Conservation (phyloP, 2,329 filamentous ascomycete species). For the Colletotrichum sp. region DNA sequence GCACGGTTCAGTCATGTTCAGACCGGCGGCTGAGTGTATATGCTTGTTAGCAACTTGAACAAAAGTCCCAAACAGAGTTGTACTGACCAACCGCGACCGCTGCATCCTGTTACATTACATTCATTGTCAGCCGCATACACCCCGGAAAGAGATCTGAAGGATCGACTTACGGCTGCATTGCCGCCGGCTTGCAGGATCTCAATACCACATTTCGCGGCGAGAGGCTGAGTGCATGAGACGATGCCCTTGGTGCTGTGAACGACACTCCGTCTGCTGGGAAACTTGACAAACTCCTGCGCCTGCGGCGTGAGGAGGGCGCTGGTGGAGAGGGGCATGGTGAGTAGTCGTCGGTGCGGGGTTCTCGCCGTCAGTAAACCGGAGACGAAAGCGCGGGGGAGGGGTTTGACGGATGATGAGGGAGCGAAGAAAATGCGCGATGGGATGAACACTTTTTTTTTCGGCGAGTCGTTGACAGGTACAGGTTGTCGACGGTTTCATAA, state of each 20-base stretch:
- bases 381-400: neutral
- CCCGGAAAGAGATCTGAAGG: neutral
- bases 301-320: constrained; percentile 51
- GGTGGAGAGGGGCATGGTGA: constrained; percentile 52
- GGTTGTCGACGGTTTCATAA: neutral
- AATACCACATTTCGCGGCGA: constrained; percentile 88
- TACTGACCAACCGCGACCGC: constrained; percentile 84
- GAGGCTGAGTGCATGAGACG: constrained; percentile 85
- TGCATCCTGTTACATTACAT: constrained; percentile 70
- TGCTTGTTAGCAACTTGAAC: neutral
- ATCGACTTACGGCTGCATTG: constrained; percentile 81
- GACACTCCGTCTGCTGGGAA: constrained; percentile 84
- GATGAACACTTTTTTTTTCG: neutral
- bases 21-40: constrained; percentile 71
- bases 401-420: neutral
- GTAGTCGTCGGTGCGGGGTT: constrained; percentile 6
- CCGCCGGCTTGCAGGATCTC: constrained; percentile 85
- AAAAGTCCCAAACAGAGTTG: neutral
- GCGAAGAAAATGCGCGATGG: neutral
- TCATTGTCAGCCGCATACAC: constrained; percentile 13
- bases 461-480: neutral
- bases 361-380: neutral
- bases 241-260: constrained; percentile 94
- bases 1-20: constrained; percentile 92
- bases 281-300: constrained; percentile 62